These are phyloP conservation scores for Petrea volubilis DNA, from an alignment of 257 asterid genomes.

Conservation along the genomic window DNA sequence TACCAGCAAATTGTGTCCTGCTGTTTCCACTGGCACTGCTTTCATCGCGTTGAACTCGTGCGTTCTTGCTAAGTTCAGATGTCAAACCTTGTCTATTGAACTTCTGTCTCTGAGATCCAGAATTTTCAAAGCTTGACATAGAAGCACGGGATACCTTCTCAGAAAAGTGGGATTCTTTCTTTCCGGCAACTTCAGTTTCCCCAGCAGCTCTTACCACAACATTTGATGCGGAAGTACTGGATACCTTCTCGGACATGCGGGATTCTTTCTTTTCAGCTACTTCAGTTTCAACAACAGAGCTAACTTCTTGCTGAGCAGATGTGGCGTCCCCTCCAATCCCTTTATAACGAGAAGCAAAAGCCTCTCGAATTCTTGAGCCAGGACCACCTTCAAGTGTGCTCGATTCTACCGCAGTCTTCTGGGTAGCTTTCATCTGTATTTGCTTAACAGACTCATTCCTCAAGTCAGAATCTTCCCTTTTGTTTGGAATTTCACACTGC, in stretches of 20 bases:
- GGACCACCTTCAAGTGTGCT: slow-evolving; percentile 36
- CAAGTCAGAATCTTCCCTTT: slow-evolving; percentile 36
- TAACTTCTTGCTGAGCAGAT: slow-evolving; percentile 35
- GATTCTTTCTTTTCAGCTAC: slow-evolving; percentile 36
- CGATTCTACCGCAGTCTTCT: slow-evolving; percentile 33
- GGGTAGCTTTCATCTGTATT: slow-evolving; percentile 33
- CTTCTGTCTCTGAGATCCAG: slow-evolving; percentile 50
- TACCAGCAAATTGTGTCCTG: slow-evolving; percentile 37
- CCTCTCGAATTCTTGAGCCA: slow-evolving; percentile 42
- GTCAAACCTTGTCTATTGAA: slow-evolving; percentile 41
- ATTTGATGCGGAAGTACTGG: slow-evolving; percentile 32
- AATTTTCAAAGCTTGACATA: slow-evolving; percentile 46
- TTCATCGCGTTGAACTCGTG: slow-evolving; percentile 41
- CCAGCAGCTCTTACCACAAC: slow-evolving; percentile 29
- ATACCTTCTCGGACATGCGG: slow-evolving; percentile 25
- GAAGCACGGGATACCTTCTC: slow-evolving; percentile 38
- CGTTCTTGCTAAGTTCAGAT: slow-evolving; percentile 46
- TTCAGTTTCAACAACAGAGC: slow-evolving; percentile 29
- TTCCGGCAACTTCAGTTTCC: slow-evolving; percentile 40
- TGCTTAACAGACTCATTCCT: slow-evolving; percentile 31
- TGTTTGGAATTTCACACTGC: slow-evolving; percentile 33
- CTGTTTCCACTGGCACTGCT: slow-evolving; percentile 37
- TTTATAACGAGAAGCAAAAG: slow-evolving; percentile 40
- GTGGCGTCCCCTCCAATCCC: slow-evolving; percentile 39
- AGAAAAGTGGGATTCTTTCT: slow-evolving; percentile 30